Evolutionary conservation across 805 yeast species (phyloP), one percentile per base, ranked within the genome.

Genomic region (Lipomyces spencermartinsiae): DNA sequence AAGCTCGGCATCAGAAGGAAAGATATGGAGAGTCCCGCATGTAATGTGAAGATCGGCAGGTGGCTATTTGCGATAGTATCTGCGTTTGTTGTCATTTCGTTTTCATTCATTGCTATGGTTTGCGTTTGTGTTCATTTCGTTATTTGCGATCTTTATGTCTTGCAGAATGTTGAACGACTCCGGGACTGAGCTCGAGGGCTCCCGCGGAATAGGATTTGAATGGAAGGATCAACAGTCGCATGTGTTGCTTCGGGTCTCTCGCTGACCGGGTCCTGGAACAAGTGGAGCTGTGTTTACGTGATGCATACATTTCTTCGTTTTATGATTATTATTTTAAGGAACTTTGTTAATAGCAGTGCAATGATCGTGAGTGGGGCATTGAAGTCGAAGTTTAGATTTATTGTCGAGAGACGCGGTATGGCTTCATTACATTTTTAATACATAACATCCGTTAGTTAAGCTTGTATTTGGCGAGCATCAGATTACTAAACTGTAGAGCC

Each of bases 141-240:
- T 43, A 22, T 43, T 43, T 43, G 49, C 8, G 43, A 37, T 10
- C 4, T 16, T 43, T 43, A 43, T 43, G 49, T 43, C 49, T 43
- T 43, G 49, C 49, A 1, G 49, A 43, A 43, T 43, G 49, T 43
- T n/a, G 16, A 8, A 43, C 16, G 49, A 43, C 49, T 16, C 49
- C 49, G 49, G 49, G 49, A 43, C 49, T 43, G 49, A 43, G 49
- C 49, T 43, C 49, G 49, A 43, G 49, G 49, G 49, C 49, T 43
- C n/a, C 49, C 12, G 22, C 19, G 49, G 49, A 43, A n/a, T 8
- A 19, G 22, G 49, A 43, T 16, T n/a, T 43, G 49, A 43, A n/a
- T 43, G 49, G 49, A 12, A 43, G 49, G 49, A n/a, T 37, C 43
- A 37, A 37, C 9, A 16, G 43, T 37, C n/a, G 43, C 43, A 37